These are phyloP conservation scores for Jaenimonas drosophilae DNA, from an alignment of 208 protist species.

Conservation along the genomic window DNA sequence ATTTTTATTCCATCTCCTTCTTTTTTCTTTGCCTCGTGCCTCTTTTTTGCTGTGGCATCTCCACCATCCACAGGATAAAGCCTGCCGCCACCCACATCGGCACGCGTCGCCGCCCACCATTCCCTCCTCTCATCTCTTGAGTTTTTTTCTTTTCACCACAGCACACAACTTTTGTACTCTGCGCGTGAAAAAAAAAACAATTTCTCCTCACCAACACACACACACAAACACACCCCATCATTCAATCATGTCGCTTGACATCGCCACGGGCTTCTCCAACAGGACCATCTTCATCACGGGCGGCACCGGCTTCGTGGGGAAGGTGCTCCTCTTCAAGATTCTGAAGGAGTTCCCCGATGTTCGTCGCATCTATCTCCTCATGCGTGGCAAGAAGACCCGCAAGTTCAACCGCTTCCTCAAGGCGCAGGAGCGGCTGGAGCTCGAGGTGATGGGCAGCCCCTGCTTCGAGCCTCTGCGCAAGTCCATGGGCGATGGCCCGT, in stretches of 20 bases:
- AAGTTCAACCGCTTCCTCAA: slow-evolving; percentile 49
- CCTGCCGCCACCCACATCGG: too few species aligned
- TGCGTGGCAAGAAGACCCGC: slow-evolving; percentile 66
- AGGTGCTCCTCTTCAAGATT: slow-evolving; percentile 77
- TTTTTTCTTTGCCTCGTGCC: slow-evolving; percentile 5
- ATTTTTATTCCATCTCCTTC: slow-evolving; percentile 6
- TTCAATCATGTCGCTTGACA: slow-evolving; percentile 41
- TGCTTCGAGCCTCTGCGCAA: slow-evolving; percentile 67
- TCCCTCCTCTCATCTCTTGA: too few species aligned
- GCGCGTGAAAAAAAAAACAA: background rate
- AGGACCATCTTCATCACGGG: slow-evolving; percentile 76
- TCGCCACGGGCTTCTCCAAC: slow-evolving; percentile 42
- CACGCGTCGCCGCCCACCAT: too few species aligned
- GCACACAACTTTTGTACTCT: background rate
- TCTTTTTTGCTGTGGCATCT: too few species aligned
- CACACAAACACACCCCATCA: background rate
- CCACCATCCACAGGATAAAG: too few species aligned
- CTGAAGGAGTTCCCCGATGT: slow-evolving; percentile 71
- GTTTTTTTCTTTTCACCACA: slow-evolving; percentile 4
- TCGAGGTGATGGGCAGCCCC: slow-evolving; percentile 58
- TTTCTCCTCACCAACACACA: too few species aligned
- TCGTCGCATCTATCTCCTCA: slow-evolving; percentile 59
- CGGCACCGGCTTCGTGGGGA: slow-evolving; percentile 81
- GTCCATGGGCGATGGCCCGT: slow-evolving; percentile 44
- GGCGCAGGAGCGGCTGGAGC: slow-evolving; percentile 57